A percentile compares a stretch with the other conserved stretches of the same genome.
Conservation (phyloP, 2,329 filamentous ascomycete genomes). For the Xylariaceae sp. region DNA sequence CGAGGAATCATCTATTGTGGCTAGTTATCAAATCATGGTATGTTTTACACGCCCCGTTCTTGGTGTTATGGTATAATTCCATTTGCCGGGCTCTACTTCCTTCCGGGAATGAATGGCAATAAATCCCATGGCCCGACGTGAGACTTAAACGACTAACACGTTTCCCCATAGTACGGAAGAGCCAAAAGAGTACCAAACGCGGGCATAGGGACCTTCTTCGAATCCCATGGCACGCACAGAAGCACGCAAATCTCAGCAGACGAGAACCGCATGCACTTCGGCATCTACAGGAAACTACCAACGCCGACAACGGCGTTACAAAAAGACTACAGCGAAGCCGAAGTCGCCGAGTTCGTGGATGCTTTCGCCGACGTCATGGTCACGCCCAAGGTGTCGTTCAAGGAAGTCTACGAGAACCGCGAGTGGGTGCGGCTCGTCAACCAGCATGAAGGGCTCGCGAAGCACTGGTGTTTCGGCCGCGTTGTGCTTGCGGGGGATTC, state of each 20-base stretch:
- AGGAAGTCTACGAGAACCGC: conserved; percentile 13
- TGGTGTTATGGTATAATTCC: no score
- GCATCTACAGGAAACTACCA: conserved; percentile 14
- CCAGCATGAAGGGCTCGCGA: conserved; percentile 14
- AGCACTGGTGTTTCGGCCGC: conserved; percentile 16
- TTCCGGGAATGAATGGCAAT: no score
- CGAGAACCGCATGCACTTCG: conserved; percentile 14
- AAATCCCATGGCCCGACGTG: no score
- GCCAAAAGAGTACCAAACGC: conserved; percentile 8
- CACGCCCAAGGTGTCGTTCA: conserved; percentile 14
- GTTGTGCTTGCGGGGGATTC: conserved; percentile 18
- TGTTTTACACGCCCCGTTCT: not conserved
- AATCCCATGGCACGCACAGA: conserved; percentile 16
- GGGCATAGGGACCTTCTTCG: conserved; percentile 10
- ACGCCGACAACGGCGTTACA: conserved; percentile 3
- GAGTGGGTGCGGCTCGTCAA: conserved; percentile 16
- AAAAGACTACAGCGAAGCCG: conserved; percentile 12
- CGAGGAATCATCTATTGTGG: conserved; percentile 13
- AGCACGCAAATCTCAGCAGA: conserved; percentile 17
- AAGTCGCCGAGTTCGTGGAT: conserved; percentile 16
- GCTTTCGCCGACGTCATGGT: conserved; percentile 19
- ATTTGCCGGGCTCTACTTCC: no score
- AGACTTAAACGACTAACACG: not conserved
- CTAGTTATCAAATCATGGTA: conserved; percentile 18
- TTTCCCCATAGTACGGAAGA: conserved; percentile 10